Percentiles rank a stretch among this genome's conserved stretches.
Conservation (phyloP, 2,329 filamentous ascomycete species). For the Fonsecaea nubica region DNA sequence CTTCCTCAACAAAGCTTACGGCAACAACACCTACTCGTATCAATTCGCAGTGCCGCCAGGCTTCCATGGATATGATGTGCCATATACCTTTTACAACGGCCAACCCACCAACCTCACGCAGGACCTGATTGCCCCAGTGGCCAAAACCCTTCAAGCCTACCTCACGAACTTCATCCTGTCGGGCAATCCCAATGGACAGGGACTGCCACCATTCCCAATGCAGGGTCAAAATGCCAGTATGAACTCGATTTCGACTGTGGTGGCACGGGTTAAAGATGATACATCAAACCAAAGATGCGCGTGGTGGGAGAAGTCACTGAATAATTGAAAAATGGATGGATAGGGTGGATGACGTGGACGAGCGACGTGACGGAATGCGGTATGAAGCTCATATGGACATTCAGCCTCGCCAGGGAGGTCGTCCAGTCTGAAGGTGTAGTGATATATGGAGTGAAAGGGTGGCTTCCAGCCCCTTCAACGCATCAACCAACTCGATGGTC, state of each 20-base stretch:
- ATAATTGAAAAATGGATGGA: neutral
- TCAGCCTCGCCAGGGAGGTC: neutral
- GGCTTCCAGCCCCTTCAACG: neutral
- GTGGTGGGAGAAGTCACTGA: conserved; percentile 62
- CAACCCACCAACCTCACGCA: conserved; percentile 46
- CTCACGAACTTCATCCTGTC: conserved; percentile 47
- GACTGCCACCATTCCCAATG: conserved; percentile 54
- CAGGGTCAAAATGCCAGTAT: conserved; percentile 55
- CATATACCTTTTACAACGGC: conserved; percentile 60
- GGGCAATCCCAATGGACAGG: conserved; percentile 45
- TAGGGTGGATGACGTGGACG: too few species aligned
- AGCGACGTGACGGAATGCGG: neutral
- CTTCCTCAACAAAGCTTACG: conserved; percentile 58
- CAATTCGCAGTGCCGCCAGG: conserved; percentile 61
- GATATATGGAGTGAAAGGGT: neutral
- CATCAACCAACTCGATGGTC: neutral
- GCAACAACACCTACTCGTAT: conserved; percentile 60
- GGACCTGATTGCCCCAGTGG: conserved; percentile 45
- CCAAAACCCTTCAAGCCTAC: conserved; percentile 48
- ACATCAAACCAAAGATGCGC: conserved; percentile 28
- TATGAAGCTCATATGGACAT: neutral
- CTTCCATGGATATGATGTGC: conserved; percentile 60
- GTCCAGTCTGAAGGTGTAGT: neutral
- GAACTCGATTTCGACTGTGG: conserved; percentile 52
- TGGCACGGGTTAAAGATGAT: conserved; percentile 56